Base-by-base conservation (phyloP, 2,329 filamentous ascomycete genomes). In the Verticillium longisporum region DNA sequence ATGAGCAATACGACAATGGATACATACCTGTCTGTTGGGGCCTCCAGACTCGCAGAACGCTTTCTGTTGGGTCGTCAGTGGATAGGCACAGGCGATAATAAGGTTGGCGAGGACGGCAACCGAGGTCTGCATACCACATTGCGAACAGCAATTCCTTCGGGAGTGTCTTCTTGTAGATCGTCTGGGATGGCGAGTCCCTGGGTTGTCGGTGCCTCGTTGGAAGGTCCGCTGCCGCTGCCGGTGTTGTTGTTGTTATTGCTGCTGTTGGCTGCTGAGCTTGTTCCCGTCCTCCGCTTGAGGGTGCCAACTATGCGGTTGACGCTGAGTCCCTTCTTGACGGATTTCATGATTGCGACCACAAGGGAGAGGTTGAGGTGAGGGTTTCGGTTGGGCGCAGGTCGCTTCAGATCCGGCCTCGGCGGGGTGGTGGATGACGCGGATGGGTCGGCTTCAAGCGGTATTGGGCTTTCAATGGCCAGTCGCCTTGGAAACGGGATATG, bases 11-110 rank as follows among this genome's bases (percentile, higher is more conserved):
- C 13, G 55, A 26, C 15, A 36, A 60, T 33, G 61, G 69, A 60
- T 18, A 60, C 63, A 68, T 59, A 77, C 76, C 62, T 81, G 86
- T 81, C 67, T 81, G 70, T 84, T 83, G 4, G 62, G 59, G 61
- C 83, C 81, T 64, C 85, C 86, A 57, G 89, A 88, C 75, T 94
- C 89, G 80, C 91, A 96, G 73, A 96, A 96, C 55, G 86, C 82
- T 80, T 82, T 89, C 90, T 93, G 71, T 64, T 45, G 21, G 36
- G 41, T 53, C 37, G 53, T n/a, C 55, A 60, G 38, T 38, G 26
- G 64, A 72, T 60, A 73, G 67, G 63, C 57, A 60, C 36, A 55
- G 68, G 26, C 26, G 60, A 21, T 7, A 41, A 33, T 7, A 34
- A n/a, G 13, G 34, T 18, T 15, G n/a, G 31, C 13, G 6, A 57